A percentile compares a stretch with the other conserved stretches of the same genome.
Evolutionary conservation across 306 rosid genomes (phyloP).

Genomic region (Castanopsis chinensis): DNA sequence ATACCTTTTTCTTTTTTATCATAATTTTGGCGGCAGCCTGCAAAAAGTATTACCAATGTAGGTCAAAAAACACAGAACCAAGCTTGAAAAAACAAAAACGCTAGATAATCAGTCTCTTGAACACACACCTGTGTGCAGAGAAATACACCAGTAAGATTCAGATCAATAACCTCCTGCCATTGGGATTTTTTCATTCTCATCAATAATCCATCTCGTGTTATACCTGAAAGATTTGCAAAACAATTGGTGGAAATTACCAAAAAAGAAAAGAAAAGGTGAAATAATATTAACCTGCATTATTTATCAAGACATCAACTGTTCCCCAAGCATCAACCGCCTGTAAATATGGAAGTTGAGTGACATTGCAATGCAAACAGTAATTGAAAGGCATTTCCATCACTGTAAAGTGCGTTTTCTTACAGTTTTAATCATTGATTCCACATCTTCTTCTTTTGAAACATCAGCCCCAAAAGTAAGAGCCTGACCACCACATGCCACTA

Average conservation of each 20-base stretch:
- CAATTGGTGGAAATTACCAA: conserved; percentile 9
- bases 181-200: conserved; percentile 96
- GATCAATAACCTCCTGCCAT: conserved; percentile 93
- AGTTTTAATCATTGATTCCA: conserved; percentile 80
- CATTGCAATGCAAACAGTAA: conserved; percentile 17
- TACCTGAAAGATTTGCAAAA: conserved; percentile 52
- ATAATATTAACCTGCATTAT: conserved; percentile 70
- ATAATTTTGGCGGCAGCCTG: conserved; percentile 94
- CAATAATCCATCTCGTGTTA: conserved; percentile 82
- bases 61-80: neutral
- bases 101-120: conserved; percentile 19
- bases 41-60: conserved; percentile 4
- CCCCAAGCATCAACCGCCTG: conserved; percentile 97
- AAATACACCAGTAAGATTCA: conserved; percentile 95
- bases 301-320: conserved; percentile 84
- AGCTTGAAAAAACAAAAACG: neutral
- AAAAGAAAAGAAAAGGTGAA: neutral
- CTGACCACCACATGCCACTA: conserved; percentile 83
- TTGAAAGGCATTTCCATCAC: conserved; percentile 10
- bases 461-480: conserved; percentile 89
- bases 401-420: conserved; percentile 45
- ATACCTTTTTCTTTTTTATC: conserved; percentile 92
- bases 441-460: conserved; percentile 88
- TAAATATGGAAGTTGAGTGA: conserved; percentile 35
- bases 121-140: conserved; percentile 77